Percentiles rank a stretch among this genome's conserved stretches.
Evolutionary conservation across 148 eudicot species (phyloP).

Genomic region (Agrostemma githago): DNA sequence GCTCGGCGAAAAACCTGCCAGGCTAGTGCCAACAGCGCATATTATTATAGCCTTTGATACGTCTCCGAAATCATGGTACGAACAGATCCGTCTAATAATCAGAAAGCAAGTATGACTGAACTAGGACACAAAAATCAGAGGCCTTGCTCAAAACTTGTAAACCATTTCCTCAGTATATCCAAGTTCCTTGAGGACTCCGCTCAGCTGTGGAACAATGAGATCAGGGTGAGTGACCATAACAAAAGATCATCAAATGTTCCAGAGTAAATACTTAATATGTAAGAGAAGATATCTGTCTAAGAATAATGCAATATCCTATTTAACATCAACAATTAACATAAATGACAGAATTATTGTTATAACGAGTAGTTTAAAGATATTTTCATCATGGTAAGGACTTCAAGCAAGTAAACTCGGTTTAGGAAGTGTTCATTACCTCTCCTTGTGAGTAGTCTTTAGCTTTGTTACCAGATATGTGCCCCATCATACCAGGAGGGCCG

Average conservation of each 20-base stretch:
- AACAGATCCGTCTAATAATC: conserved; percentile 9
- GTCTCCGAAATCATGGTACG: conserved; percentile 13
- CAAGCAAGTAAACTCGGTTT: not conserved
- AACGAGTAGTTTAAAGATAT: not conserved
- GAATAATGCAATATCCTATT: not conserved
- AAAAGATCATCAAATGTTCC: not conserved
- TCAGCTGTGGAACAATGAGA: conserved; percentile 38
- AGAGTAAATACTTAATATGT: not conserved
- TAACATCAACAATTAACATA: not conserved
- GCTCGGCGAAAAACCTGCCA: not conserved
- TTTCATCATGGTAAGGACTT: not conserved
- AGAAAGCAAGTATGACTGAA: conserved; percentile 4
- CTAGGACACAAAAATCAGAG: not conserved
- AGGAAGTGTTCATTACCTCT: conserved; percentile 41
- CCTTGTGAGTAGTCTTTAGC: conserved; percentile 68
- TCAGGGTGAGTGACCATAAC: not conserved
- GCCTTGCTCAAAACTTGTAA: conserved; percentile 58
- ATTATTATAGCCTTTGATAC: conserved; percentile 8
- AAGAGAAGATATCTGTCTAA: not conserved
- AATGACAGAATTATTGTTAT: not conserved
- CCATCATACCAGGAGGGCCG: conserved; percentile 94
- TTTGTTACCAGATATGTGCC: conserved; percentile 73
- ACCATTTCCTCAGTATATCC: conserved; percentile 89
- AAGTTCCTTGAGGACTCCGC: conserved; percentile 80
- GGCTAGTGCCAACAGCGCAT: not conserved